Evolutionary conservation across 108 stramenopile genomes (phyloP), one percentile per base, ranked within the genome.

Genomic region (Nitzschia sp.): DNA sequence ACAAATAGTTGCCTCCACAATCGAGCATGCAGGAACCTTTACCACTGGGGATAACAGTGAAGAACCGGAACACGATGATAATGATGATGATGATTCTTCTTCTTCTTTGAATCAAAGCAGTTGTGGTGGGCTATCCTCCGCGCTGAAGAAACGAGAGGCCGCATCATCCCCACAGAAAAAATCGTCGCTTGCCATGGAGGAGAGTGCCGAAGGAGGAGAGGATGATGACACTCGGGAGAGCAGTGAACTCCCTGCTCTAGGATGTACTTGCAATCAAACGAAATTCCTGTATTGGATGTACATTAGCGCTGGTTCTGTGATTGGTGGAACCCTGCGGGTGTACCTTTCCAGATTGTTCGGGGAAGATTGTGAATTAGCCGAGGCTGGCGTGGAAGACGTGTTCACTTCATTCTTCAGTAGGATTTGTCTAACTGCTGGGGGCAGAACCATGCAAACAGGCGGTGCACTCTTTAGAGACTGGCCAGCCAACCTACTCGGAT

Each of bases 401-500:
- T 61, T 90, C 22, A 71, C 68, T 15, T 80, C 84, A 4, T 29
- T 81, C 21, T 81, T 80, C 35, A 30, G 29, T 9, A 28, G 58
- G 2, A 77, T 87, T 28, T 90, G 89, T 57, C 70, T 90, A 33
- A 90, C 89, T n/a, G 62, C 82, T 19, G 62, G 67, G 19, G 89
- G 89, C n/a, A 50, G 23, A 50, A 84, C 83, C 0, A 36, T 44
- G 45, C 89, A 87, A 60, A 80, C 83, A 16, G 89, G 89, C 16
- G 89, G 89, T 8, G 89, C 89, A 26, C 67, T 91, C 21, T 91
- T 91, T 57, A 55, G 73, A 30, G 86, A 86, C 31, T 68, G 87
- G 11, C 89, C 89, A 0, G 80, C 83, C 16, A 91, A 91, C 50
- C 69, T 87, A 45, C 50, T 90, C 2, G 89, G 89, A 45, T 78